A percentile compares a stretch with the other conserved stretches of the same genome.
phyloP scores from a whole-genome alignment of 257 asterid species.

The Lycium ferocissimum region DNA sequence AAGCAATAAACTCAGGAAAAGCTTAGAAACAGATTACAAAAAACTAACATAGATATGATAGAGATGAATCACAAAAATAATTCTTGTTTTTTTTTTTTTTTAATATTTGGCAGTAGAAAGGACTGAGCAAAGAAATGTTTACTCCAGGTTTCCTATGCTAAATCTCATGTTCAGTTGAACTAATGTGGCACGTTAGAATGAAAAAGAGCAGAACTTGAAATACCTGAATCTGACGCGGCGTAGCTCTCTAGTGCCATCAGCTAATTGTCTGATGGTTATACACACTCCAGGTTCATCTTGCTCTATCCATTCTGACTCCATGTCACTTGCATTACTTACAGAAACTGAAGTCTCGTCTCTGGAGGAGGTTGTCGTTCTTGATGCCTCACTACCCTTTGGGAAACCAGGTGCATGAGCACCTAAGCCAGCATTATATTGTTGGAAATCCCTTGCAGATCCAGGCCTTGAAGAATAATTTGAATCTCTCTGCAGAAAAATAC shows the following conservation, averaged over 20 bases:
- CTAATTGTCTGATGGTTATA: slow-evolving; percentile 86
- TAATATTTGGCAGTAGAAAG: not conserved
- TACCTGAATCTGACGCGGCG: slow-evolving; percentile 97
- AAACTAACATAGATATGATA: not conserved
- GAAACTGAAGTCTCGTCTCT: slow-evolving; percentile 84
- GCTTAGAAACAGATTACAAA: not conserved
- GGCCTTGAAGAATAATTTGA: slow-evolving; percentile 80
- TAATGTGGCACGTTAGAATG: not conserved
- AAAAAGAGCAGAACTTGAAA: not conserved
- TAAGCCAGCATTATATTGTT: slow-evolving; percentile 42
- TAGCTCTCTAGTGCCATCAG: slow-evolving; percentile 88
- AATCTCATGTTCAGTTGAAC: not conserved
- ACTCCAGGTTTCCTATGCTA: not conserved
- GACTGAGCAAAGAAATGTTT: not conserved
- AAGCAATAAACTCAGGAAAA: not conserved
- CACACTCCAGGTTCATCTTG: slow-evolving; percentile 93
- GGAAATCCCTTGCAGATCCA: slow-evolving; percentile 72
- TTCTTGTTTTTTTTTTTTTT: not conserved
- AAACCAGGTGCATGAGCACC: slow-evolving; percentile 47
- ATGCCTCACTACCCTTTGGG: slow-evolving; percentile 54
- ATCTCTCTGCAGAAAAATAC: slow-evolving; percentile 69
- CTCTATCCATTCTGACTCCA: slow-evolving; percentile 91
- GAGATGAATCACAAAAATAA: not conserved
- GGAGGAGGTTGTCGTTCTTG: slow-evolving; percentile 84
- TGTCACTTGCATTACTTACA: slow-evolving; percentile 89